These are phyloP conservation scores for Claviceps arundinis DNA, from an alignment of 2,329 filamentous ascomycete genomes.

Conservation along the genomic window DNA sequence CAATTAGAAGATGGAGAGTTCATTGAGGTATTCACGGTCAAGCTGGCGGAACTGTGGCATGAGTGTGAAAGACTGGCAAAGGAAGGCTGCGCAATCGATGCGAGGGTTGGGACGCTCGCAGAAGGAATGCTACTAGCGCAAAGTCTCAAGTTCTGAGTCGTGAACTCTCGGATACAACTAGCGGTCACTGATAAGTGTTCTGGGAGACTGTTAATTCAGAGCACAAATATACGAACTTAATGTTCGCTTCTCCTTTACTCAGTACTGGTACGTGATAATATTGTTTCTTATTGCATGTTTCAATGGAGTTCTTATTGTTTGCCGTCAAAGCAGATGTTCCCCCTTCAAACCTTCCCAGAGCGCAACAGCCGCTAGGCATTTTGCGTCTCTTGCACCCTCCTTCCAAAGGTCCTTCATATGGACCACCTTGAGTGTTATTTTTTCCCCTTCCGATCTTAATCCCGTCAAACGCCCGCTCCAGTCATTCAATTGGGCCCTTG, in stretches of 20 bases:
- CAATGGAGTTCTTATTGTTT: background rate
- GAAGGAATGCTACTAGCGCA: conserved; percentile 66
- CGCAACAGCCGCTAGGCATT: conserved; percentile 45
- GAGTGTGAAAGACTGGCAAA: conserved; percentile 54
- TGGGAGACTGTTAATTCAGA: background rate
- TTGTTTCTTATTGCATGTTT: background rate
- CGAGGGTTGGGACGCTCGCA: conserved; percentile 61
- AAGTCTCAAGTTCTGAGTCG: conserved; percentile 28
- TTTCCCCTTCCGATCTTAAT: conserved; percentile 43
- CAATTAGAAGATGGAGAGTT: conserved; percentile 70
- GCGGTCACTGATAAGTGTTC: too few species aligned
- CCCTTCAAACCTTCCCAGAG: conserved; percentile 43
- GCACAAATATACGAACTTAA: background rate
- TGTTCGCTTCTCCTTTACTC: too few species aligned
- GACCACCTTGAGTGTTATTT: conserved; percentile 47
- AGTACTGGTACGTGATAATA: too few species aligned
- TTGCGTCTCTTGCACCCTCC: conserved; percentile 43
- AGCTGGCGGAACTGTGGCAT: conserved; percentile 48
- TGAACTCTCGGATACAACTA: too few species aligned
- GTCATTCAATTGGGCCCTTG: conserved; percentile 33
- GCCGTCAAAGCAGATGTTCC: conserved; percentile 26
- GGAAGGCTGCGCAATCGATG: conserved; percentile 67
- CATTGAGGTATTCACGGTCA: conserved; percentile 64
- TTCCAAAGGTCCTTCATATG: conserved; percentile 43
- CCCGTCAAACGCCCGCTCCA: conserved; percentile 47